Percentiles rank a stretch among this genome's conserved stretches.
Evolutionary conservation across 768 basidiomycete genomes (phyloP).

Genomic region (Suillus americanus): DNA sequence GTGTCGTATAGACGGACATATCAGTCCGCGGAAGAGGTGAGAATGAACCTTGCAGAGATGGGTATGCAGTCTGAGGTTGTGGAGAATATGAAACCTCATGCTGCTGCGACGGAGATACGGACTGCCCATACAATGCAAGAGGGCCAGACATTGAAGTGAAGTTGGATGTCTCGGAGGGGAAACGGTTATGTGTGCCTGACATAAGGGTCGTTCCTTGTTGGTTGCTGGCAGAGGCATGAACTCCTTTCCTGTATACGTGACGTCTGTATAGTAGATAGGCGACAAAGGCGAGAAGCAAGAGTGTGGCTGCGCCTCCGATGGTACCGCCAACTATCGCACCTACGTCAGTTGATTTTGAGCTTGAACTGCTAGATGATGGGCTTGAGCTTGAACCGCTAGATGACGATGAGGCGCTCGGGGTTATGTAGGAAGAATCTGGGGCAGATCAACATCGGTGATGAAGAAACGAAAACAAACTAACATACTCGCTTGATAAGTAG

Average conservation of each 20-base stretch:
- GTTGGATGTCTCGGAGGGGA: slow-evolving; percentile 14
- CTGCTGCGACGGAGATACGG: neutral
- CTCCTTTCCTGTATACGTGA: neutral
- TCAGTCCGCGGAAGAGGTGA: slow-evolving; percentile 15
- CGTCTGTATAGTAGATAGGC: slow-evolving; percentile 19
- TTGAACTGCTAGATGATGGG: neutral
- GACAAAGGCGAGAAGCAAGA: slow-evolving; percentile 15
- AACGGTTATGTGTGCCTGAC: slow-evolving; percentile 9
- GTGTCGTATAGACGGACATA: slow-evolving; percentile 10
- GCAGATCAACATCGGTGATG: neutral
- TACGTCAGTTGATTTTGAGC: slow-evolving; percentile 6
- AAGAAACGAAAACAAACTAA: slow-evolving; percentile 9
- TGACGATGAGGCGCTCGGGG: neutral
- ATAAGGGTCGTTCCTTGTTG: neutral
- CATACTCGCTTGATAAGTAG: slow-evolving; percentile 8
- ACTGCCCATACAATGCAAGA: neutral
- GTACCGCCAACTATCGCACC: slow-evolving; percentile 25
- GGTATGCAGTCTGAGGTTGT: neutral
- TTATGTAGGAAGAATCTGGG: neutral
- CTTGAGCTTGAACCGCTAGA: slow-evolving; percentile 4
- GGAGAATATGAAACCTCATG: neutral
- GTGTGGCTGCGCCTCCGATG: slow-evolving; percentile 18
- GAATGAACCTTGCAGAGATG: slow-evolving; percentile 3
- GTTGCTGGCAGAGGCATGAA: neutral
- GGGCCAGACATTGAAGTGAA: neutral